Conservation (phyloP, 257 asterid genomes). For the Forsythia suspensa region DNA sequence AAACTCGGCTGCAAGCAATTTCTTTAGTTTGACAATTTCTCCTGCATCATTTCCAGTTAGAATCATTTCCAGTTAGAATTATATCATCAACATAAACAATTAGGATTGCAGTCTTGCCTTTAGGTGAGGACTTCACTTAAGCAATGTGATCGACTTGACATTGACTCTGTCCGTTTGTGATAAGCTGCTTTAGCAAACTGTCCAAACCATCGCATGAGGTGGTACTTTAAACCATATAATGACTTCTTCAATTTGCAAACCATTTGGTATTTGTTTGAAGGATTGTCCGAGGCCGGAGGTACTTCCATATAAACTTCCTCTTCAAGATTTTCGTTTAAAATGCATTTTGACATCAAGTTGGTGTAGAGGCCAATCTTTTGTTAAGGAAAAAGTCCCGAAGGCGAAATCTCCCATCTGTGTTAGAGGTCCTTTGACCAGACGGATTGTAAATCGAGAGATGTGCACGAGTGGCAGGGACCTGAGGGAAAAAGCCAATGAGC, state of each 20-base stretch:
- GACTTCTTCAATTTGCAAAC: background rate
- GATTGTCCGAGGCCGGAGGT: background rate
- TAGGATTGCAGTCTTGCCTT: background rate
- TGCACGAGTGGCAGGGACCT: too few relatives aligned
- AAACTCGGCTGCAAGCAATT: background rate
- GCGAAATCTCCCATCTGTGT: too few relatives aligned
- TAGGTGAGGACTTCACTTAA: background rate
- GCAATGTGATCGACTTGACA: background rate
- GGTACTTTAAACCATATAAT: background rate
- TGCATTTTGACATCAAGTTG: background rate
- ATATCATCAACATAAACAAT: background rate
- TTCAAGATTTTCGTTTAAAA: background rate
- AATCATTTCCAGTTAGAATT: background rate
- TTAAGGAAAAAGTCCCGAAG: too few relatives aligned
- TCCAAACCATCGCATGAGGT: background rate
- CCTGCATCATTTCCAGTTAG: background rate
- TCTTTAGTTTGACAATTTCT: background rate
- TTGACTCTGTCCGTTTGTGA: background rate
- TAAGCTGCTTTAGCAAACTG: background rate
- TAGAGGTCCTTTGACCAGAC: too few relatives aligned
- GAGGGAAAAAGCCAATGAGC: too few relatives aligned
- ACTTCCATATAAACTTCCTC: background rate
- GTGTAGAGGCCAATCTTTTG: background rate
- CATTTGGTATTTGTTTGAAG: background rate
- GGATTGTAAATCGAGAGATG: too few relatives aligned